Conservation (phyloP, 2,329 filamentous ascomycete genomes). For the Lithohypha guttulata region DNA sequence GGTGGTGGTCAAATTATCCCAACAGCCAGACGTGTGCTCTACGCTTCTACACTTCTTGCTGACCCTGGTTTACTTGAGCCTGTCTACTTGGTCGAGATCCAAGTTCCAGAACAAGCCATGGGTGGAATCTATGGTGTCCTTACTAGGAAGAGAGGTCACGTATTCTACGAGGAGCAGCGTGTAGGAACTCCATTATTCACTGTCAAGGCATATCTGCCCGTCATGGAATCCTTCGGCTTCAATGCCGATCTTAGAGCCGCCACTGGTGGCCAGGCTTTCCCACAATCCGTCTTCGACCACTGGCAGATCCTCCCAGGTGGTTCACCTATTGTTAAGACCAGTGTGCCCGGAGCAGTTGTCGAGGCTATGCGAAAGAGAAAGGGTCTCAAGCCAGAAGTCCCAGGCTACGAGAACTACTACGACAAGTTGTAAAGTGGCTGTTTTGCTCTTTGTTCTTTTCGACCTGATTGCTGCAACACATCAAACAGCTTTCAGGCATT, state of each 20-base stretch:
- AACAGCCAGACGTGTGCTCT: conserved; percentile 93
- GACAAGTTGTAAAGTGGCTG: conserved; percentile 75
- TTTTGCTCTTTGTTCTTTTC: conserved; percentile 7
- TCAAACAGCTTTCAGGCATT: conserved; percentile 6
- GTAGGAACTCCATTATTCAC: conserved; percentile 98
- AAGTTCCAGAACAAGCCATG: conserved; percentile 97
- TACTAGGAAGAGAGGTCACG: conserved; percentile 94
- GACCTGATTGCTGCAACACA: conserved; percentile 1
- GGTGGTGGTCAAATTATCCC: conserved; percentile 98
- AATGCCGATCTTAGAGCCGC: conserved; percentile 88
- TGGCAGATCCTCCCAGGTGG: conserved; percentile 95
- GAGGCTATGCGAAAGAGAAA: conserved; percentile 94
- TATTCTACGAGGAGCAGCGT: conserved; percentile 97
- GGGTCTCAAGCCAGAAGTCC: conserved; percentile 95
- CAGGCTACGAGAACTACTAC: conserved; percentile 75
- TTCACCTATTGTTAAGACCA: conserved; percentile 71
- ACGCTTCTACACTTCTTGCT: conserved; percentile 82
- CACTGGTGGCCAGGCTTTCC: conserved; percentile 97
- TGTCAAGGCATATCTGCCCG: conserved; percentile 93
- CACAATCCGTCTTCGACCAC: conserved; percentile 97
- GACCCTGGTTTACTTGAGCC: conserved; percentile 89
- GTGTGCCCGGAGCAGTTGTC: conserved; percentile 75
- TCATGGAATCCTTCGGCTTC: conserved; percentile 98
- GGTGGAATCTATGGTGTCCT: conserved; percentile 99
- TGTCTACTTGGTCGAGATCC: conserved; percentile 98